Evolutionary conservation across 1,139 yeast genomes (phyloP).

Genomic region (Protomyces macrosporus): DNA sequence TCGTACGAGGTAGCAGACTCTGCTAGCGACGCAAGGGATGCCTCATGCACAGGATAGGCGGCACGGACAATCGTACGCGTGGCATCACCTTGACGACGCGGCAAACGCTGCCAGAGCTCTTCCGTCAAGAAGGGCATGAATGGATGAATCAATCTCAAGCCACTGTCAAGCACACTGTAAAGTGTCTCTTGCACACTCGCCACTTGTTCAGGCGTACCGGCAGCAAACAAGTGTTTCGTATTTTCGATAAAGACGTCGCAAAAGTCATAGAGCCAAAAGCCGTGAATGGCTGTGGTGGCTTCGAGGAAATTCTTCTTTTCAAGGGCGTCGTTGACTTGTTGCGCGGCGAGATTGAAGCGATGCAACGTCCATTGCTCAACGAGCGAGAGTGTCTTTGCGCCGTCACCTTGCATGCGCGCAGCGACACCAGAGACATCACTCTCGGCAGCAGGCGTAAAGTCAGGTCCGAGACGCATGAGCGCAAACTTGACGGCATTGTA

Average conservation of each 20-base stretch:
- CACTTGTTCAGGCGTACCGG: conserved; percentile 75
- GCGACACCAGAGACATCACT: conserved; percentile 66
- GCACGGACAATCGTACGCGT: conserved; percentile 74
- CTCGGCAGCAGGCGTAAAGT: conserved; percentile 70
- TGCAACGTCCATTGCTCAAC: conserved; percentile 97
- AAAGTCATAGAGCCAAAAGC: conserved; percentile 87
- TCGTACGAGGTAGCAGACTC: conserved; percentile 61
- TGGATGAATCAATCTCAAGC: conserved; percentile 88
- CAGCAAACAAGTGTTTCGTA: conserved; percentile 85
- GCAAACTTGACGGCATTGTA: conserved; percentile 98
- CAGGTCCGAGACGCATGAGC: conserved; percentile 84
- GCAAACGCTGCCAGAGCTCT: conserved; percentile 98
- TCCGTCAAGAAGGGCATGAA: conserved; percentile 97
- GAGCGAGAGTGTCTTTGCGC: conserved; percentile 44
- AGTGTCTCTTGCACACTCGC: conserved; percentile 89
- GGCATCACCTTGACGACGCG: conserved; percentile 70
- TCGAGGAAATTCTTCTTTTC: conserved; percentile 86
- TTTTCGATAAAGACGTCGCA: conserved; percentile 98
- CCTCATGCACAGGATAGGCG: conserved; percentile 62
- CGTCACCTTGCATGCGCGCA: conserved; percentile 26
- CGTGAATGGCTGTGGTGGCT: conserved; percentile 79
- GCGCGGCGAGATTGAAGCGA: conserved; percentile 67
- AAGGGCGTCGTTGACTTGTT: conserved; percentile 57
- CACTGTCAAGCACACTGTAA: conserved; percentile 87
- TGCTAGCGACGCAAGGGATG: conserved; percentile 42